Conservation (phyloP, 441 rosid genomes). For the Francoa sonchifolia region DNA sequence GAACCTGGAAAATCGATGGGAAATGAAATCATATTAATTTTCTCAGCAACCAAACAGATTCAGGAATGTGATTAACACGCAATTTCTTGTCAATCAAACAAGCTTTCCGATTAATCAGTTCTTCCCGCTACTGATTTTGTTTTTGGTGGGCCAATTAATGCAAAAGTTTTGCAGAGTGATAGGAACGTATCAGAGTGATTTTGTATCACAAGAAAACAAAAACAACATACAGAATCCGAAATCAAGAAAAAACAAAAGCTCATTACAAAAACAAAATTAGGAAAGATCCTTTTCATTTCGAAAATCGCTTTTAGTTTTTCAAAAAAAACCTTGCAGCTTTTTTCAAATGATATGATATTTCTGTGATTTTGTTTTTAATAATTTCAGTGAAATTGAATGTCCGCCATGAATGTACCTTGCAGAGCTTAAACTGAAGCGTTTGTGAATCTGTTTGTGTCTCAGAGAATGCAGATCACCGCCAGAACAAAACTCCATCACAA, state of each 20-base stretch:
- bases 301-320: constrained; percentile 2
- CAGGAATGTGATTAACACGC: no score
- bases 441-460: constrained; percentile 40
- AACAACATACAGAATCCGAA: constrained; percentile 21
- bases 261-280: neutral
- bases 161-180: constrained; percentile 16
- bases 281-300: no score
- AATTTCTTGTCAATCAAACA: no score
- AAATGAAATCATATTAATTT: no score
- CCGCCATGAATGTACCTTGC: constrained; percentile 36
- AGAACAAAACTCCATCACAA: constrained; percentile 65
- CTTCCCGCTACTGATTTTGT: neutral
- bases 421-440: constrained; percentile 39
- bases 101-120: no score
- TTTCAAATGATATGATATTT: neutral
- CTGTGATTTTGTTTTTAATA: neutral
- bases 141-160: neutral
- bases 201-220: constrained; percentile 28
- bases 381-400: no score
- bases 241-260: neutral
- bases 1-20: constrained; percentile 26
- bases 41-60: neutral
- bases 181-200: constrained; percentile 25
- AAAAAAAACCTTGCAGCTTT: constrained; percentile 20
- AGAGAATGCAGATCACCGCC: constrained; percentile 67